Percentiles rank a stretch among this genome's conserved stretches.
Evolutionary conservation across 2,329 filamentous ascomycete species (phyloP).

Genomic region (Ophiostoma fasciatum): DNA sequence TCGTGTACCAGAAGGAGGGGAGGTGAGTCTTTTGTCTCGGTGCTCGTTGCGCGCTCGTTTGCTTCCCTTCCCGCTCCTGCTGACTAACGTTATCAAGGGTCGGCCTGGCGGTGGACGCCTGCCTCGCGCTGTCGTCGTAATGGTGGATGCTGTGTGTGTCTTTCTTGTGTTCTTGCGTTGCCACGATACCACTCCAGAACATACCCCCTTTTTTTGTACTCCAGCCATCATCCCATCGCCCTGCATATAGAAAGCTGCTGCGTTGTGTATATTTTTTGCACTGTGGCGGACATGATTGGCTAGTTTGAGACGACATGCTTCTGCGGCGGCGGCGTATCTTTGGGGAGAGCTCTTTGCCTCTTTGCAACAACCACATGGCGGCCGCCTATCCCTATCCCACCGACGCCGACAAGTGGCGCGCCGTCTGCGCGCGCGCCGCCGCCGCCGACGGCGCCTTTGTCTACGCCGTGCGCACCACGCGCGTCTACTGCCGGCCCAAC

Average conservation of each 20-base stretch:
- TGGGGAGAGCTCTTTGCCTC: too few species aligned
- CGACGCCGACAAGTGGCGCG: conserved; percentile 21
- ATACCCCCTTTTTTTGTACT: neutral
- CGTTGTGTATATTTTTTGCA: too few species aligned
- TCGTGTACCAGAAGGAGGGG: conserved; percentile 90
- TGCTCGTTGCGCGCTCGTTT: neutral
- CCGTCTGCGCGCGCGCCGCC: conserved; percentile 21
- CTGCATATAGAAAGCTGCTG: too few species aligned
- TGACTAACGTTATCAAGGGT: conserved; percentile 43
- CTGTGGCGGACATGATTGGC: too few species aligned
- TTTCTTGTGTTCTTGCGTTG: neutral
- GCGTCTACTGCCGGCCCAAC: conserved; percentile 43
- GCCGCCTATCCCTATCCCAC: too few species aligned
- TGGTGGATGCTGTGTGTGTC: neutral
- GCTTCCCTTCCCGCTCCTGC: conserved; percentile 5
- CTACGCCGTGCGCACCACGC: conserved; percentile 29
- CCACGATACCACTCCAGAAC: neutral
- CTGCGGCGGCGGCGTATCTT: too few species aligned
- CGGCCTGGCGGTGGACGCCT: conserved; percentile 73
- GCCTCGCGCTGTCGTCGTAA: conserved; percentile 48
- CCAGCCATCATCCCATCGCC: too few species aligned
- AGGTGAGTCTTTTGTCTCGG: conserved; percentile 41
- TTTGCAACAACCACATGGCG: too few species aligned
- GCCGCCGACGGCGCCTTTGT: conserved; percentile 25
- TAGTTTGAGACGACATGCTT: too few species aligned